phyloP scores from a whole-genome alignment of 2,329 filamentous ascomycete species.

The Fulvia fulva region DNA sequence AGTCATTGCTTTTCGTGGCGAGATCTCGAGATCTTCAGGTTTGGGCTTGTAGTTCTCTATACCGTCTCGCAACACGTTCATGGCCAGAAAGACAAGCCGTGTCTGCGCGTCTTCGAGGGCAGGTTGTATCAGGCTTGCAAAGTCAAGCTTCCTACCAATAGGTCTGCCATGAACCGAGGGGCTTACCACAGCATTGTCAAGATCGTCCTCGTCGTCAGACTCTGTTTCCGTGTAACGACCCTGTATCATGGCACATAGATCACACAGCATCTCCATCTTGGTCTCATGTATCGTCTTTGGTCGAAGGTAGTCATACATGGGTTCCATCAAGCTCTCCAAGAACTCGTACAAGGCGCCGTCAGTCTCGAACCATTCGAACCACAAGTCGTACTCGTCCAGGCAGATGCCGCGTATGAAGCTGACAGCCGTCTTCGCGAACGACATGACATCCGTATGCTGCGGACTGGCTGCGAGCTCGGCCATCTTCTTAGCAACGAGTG shows the following conservation, averaged over 20 bases:
- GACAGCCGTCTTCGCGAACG: conserved; percentile 61
- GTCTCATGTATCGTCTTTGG: conserved; percentile 64
- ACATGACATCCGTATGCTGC: conserved; percentile 60
- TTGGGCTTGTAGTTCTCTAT: conserved; percentile 64
- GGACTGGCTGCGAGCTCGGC: conserved; percentile 54
- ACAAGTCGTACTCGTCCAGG: conserved; percentile 64
- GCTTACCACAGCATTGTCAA: conserved; percentile 15
- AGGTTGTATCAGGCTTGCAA: conserved; percentile 58
- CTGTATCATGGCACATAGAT: conserved; percentile 63
- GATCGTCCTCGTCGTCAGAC: conserved; percentile 50
- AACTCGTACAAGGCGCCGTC: conserved; percentile 62
- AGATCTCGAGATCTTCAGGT: conserved; percentile 63
- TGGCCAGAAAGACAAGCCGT: conserved; percentile 61
- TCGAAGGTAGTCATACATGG: conserved; percentile 62
- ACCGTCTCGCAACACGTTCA: conserved; percentile 60
- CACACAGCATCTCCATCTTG: conserved; percentile 62
- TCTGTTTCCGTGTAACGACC: conserved; percentile 59
- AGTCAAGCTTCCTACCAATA: conserved; percentile 48
- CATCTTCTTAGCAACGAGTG: conserved; percentile 60
- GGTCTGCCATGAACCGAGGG: conserved; percentile 19
- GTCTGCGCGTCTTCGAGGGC: conserved; percentile 66
- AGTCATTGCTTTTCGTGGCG: conserved; percentile 37
- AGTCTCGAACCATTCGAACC: conserved; percentile 63
- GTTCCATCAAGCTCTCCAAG: conserved; percentile 63
- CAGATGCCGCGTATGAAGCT: conserved; percentile 63